Evolutionary conservation across 169 alveolate species (phyloP).

Genomic region (Cryptosporidium canis): DNA sequence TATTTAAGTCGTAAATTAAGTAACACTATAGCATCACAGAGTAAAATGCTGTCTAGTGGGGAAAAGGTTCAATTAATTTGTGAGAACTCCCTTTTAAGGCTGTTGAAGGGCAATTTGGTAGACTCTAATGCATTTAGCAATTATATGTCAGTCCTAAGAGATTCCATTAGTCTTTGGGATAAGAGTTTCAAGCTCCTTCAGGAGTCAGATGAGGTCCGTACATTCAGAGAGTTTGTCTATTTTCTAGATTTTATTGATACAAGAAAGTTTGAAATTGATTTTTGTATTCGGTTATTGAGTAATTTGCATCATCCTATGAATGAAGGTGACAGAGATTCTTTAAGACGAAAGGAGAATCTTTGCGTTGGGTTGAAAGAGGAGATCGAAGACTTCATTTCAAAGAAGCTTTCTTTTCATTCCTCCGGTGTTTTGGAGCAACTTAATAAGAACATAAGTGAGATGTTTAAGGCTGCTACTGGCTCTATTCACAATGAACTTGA

Average conservation of each 20-base stretch:
- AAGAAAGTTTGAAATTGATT: slow-evolving; percentile 28
- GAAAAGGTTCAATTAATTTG: slow-evolving; percentile 11
- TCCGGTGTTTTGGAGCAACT: not conserved
- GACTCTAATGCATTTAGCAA: slow-evolving; percentile 18
- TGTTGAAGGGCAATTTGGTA: not conserved
- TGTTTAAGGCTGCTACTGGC: not conserved
- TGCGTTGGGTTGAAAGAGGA: slow-evolving; percentile 2
- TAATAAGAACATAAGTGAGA: not conserved
- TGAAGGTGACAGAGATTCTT: not conserved
- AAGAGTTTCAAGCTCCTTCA: not conserved
- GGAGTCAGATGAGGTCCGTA: slow-evolving; percentile 12
- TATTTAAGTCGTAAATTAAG: not conserved
- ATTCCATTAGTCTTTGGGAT: slow-evolving; percentile 16
- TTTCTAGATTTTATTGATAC: slow-evolving; percentile 17
- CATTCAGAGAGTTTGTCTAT: not conserved
- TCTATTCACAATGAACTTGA: slow-evolving; percentile 12
- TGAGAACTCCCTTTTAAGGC: slow-evolving; percentile 29
- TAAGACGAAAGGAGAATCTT: not conserved
- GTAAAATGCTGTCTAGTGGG: not conserved
- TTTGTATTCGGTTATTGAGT: slow-evolving; percentile 26
- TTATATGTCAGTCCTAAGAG: slow-evolving; percentile 31
- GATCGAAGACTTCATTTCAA: not conserved
- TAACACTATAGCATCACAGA: not conserved
- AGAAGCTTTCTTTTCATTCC: not conserved
- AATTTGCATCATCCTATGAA: not conserved